phyloP scores from a whole-genome alignment of 805 yeast species.

The Candida sakaeoensis region DNA sequence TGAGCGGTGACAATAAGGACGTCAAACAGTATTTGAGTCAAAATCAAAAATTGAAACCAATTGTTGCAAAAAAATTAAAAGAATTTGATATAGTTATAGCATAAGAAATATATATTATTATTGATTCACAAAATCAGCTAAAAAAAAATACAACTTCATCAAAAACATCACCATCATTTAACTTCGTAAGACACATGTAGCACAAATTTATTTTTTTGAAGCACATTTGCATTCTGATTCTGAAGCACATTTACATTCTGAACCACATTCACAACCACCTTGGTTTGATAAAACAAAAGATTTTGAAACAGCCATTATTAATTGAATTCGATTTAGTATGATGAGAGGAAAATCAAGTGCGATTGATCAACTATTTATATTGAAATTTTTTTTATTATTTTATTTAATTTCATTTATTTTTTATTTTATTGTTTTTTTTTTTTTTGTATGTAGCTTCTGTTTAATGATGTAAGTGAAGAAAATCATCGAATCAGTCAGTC shows the following conservation, averaged over 20 bases:
- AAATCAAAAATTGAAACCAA: conserved; percentile 18
- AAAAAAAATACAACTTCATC: conserved; percentile 8
- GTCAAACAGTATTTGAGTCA: conserved; percentile 20
- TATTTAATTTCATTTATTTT: too few species aligned
- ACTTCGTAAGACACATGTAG: too few species aligned
- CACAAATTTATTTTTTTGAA: conserved; percentile 9
- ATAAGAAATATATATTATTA: too few species aligned
- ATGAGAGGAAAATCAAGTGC: not conserved
- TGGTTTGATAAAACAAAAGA: conserved; percentile 10
- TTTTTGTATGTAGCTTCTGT: too few species aligned
- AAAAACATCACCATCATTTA: not conserved
- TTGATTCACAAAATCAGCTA: too few species aligned
- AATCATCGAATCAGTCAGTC: not conserved
- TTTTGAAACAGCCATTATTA: not conserved
- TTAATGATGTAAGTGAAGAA: not conserved
- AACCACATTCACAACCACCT: conserved; percentile 20
- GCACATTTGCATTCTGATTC: conserved; percentile 14
- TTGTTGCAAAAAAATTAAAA: conserved; percentile 20
- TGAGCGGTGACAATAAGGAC: conserved; percentile 16
- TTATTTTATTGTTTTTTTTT: too few species aligned
- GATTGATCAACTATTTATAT: too few species aligned
- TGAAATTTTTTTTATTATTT: too few species aligned
- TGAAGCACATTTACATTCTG: conserved; percentile 20
- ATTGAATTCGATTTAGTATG: not conserved
- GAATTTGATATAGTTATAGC: conserved; percentile 9